Percentiles rank a stretch among this genome's conserved stretches.
These are phyloP conservation scores for Cercospora sp. DNA, from an alignment of 2,329 filamentous ascomycete genomes.

Conservation along the genomic window DNA sequence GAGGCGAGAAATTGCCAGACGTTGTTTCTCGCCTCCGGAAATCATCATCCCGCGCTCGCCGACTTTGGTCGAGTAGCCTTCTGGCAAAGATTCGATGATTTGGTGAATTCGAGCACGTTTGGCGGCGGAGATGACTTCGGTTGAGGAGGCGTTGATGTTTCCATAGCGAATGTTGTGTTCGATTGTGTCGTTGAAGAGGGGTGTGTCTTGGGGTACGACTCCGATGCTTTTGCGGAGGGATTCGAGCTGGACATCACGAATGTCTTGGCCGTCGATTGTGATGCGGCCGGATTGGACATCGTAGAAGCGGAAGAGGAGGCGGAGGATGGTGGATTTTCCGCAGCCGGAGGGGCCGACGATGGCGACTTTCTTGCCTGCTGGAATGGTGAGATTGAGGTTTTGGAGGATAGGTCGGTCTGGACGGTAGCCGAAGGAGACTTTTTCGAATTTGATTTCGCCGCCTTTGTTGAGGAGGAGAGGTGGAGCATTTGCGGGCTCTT, in stretches of 20 bases:
- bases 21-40: constrained; percentile 87
- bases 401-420: constrained; percentile 82
- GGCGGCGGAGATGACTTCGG: constrained; percentile 74
- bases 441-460: constrained; percentile 90
- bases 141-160: constrained; percentile 70
- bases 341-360: constrained; percentile 94
- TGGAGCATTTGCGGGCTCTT: constrained; percentile 72
- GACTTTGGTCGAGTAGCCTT: constrained; percentile 84
- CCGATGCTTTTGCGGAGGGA: constrained; percentile 84
- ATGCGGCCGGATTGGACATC: constrained; percentile 84
- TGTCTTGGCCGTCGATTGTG: constrained; percentile 88
- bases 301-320: constrained; percentile 91
- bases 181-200: constrained; percentile 94
- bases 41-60: constrained; percentile 97
- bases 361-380: constrained; percentile 92
- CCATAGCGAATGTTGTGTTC: constrained; percentile 96
- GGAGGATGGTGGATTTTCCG: constrained; percentile 90
- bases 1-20: constrained; percentile 78
- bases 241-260: constrained; percentile 77
- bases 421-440: constrained; percentile 92
- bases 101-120: constrained; percentile 82
- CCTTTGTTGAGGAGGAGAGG: constrained; percentile 70
- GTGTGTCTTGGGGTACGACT: constrained; percentile 95
- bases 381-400: constrained; percentile 83
- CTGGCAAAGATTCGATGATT: constrained; percentile 73